Percentiles rank a stretch among this genome's conserved stretches.
Conservation (phyloP, 352 stramenopile genomes). For the Phytophthora pisi region DNA sequence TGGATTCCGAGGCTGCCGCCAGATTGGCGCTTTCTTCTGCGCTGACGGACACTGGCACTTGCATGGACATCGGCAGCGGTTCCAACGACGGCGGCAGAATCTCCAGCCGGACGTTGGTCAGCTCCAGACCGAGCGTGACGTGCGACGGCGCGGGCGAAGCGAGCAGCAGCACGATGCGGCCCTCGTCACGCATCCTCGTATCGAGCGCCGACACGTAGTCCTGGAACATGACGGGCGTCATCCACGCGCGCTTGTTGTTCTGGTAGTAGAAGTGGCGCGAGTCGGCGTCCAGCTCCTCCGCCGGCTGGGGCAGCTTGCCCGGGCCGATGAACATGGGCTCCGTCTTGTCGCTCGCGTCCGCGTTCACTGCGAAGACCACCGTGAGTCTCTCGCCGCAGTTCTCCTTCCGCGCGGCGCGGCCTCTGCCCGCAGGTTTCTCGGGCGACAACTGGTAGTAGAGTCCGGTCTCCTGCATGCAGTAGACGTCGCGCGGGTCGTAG, state of each 20-base stretch:
- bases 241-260: constrained; percentile 58
- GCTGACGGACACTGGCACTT: constrained; percentile 54
- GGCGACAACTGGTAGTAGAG: constrained; percentile 59
- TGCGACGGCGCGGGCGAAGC: constrained; percentile 48
- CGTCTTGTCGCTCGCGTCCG: constrained; percentile 57
- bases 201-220: constrained; percentile 57
- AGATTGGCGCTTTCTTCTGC: constrained; percentile 37
- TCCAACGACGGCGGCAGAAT: constrained; percentile 50
- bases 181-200: constrained; percentile 52
- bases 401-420: constrained; percentile 26
- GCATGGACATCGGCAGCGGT: constrained; percentile 41
- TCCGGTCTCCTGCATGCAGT: constrained; percentile 60
- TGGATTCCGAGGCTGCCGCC: constrained; percentile 35
- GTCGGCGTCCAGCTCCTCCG: constrained; percentile 28
- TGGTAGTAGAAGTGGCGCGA: constrained; percentile 51
- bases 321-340: constrained; percentile 62
- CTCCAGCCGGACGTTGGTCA: constrained; percentile 61
- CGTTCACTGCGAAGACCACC: constrained; percentile 49
- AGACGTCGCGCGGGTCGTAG: constrained; percentile 58
- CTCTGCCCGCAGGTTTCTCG: constrained; percentile 46
- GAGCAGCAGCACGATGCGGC: constrained; percentile 51
- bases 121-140: constrained; percentile 53
- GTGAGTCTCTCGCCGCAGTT: constrained; percentile 40
- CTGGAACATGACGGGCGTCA: constrained; percentile 68
- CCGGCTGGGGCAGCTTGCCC: constrained; percentile 27